Base-by-base conservation (phyloP, 2,329 filamentous ascomycete genomes). In the Venturia asperata region DNA sequence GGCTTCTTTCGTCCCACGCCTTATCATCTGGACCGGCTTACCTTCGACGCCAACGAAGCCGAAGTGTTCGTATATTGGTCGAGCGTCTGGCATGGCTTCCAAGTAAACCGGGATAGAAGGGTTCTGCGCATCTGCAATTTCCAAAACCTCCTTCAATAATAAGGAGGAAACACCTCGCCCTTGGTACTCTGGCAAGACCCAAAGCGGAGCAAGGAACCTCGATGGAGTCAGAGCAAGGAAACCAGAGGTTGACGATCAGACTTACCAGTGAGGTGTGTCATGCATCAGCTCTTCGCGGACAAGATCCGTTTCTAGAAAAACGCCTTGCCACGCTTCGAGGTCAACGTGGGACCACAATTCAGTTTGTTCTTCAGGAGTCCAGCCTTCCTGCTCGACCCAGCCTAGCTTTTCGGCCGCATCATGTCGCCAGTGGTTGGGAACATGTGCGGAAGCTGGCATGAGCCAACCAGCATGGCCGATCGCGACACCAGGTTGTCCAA, bases 391-490 rank as follows among this genome's bases (percentile, higher is more conserved):
- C 42, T 55, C 43, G 6, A 15, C 24, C 62, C 62, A 63, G 7
- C 43, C 62, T 19, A 63, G 62, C 37, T 63, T 47, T 13, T 63
- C 62, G 21, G 37, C 62, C 24, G 62, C 62, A 41, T 55, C 62
- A 3, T 13, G 19, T 41, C 42, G 34, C 62, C 62, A 63, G 62
- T 63, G 62, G 10, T 63, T 42, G 42, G 24, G 34, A 15, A 55
- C 24, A 37, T 49, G 37, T 13, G 13, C 24, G 13, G 42, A 42
- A 27, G 5, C 24, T 10, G 62, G 62, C 24, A n/a, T 47, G 21
- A 63, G 47, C 62, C 62, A 63, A 21, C 62, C 62, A n/a, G 62
- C 62, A 34, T 63, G 62, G 10, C 62, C 62, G 13, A 63, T 63
- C 0, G 27, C 47, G 7, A 34, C 24, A 24, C 34, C 42, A 55